These are phyloP conservation scores for Magnaporthales sp. DNA, from an alignment of 2,329 filamentous ascomycete species.

Conservation along the genomic window DNA sequence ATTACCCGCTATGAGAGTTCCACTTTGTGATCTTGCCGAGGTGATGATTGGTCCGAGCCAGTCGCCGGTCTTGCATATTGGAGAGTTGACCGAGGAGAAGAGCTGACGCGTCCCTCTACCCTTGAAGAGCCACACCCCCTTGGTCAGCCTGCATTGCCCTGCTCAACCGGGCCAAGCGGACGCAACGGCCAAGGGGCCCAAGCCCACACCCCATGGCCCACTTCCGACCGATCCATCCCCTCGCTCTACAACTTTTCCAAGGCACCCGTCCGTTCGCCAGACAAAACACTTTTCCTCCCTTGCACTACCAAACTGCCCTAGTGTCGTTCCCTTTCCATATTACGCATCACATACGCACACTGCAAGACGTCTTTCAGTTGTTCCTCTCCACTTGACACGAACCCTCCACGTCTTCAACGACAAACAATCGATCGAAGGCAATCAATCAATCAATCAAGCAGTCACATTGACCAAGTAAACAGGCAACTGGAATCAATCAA, in stretches of 20 bases:
- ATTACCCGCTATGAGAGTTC: background rate
- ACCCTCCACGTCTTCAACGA: background rate
- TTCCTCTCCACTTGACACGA: background rate
- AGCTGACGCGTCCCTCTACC: constrained; percentile 7
- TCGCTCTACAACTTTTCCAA: constrained; percentile 2
- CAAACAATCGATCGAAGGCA: background rate
- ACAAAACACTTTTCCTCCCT: constrained; percentile 4
- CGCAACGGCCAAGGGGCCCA: constrained; percentile 3
- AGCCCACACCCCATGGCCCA: constrained; percentile 4
- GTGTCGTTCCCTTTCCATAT: background rate
- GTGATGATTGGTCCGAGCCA: background rate
- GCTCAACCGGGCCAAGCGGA: constrained; percentile 5
- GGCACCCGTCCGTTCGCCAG: constrained; percentile 1
- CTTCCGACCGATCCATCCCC: constrained; percentile 3
- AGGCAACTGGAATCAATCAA: background rate
- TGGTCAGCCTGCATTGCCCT: constrained; percentile 6
- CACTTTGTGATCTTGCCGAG: background rate
- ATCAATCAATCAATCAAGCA: background rate
- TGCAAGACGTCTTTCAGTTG: background rate
- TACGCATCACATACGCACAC: constrained; percentile 2
- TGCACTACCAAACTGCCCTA: background rate
- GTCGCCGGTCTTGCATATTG: constrained; percentile 3
- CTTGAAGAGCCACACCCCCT: constrained; percentile 1
- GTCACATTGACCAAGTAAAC: background rate
- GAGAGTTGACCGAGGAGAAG: constrained; percentile 2